phyloP scores from a whole-genome alignment of 1,284 basidiomycete species.

The Meripilus lineatus region DNA sequence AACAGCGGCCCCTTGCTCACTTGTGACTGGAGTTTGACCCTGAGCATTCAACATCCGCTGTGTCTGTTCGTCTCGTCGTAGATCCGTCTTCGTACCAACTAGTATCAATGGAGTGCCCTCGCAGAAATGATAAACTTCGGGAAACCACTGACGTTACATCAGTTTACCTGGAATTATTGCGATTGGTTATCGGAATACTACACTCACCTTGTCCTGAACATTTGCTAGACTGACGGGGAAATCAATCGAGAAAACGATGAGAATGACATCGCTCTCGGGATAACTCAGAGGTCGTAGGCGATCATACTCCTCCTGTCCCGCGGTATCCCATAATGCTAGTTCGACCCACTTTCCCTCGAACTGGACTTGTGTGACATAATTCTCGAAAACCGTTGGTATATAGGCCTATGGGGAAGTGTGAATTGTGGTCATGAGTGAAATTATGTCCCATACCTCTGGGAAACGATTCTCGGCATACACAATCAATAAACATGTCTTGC shows the following conservation, averaged over 20 bases:
- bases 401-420: slow-evolving; percentile 64
- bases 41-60: slow-evolving; percentile 91
- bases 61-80: slow-evolving; percentile 85
- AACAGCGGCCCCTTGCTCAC: slow-evolving; percentile 75
- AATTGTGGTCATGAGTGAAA: slow-evolving; percentile 3
- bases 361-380: slow-evolving; percentile 88
- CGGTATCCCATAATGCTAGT: slow-evolving; percentile 96
- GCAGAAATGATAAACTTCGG: slow-evolving; percentile 97
- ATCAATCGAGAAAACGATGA: slow-evolving; percentile 96
- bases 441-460: slow-evolving; percentile 71
- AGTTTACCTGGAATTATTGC: no score
- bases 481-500: slow-evolving; percentile 90
- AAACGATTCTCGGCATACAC: slow-evolving; percentile 98
- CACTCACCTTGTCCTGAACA: slow-evolving; percentile 84
- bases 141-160: slow-evolving; percentile 97
- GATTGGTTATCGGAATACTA: neutral
- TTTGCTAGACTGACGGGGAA: slow-evolving; percentile 93
- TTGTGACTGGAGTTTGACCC: slow-evolving; percentile 79
- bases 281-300: slow-evolving; percentile 91
- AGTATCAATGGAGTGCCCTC: slow-evolving; percentile 90
- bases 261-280: slow-evolving; percentile 94
- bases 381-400: slow-evolving; percentile 98
- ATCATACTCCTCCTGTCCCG: slow-evolving; percentile 98
- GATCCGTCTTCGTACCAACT: slow-evolving; percentile 92
- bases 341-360: slow-evolving; percentile 91